A percentile compares a stretch with the other conserved stretches of the same genome.
phyloP scores from a whole-genome alignment of 163 green algal genomes.

The Picocystis sp. region DNA sequence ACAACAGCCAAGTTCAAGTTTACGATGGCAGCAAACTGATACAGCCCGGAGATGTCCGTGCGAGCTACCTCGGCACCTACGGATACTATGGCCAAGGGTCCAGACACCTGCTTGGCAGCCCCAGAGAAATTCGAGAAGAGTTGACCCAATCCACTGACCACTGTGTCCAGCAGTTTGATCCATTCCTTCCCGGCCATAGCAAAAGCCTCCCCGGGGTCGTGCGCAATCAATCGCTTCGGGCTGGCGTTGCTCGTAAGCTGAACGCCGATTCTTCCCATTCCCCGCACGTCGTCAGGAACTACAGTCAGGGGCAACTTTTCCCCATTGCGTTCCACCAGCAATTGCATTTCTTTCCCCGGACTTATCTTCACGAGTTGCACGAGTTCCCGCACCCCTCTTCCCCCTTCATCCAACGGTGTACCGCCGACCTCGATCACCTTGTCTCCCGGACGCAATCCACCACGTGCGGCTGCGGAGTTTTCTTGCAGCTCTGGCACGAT shows the following conservation, averaged over 20 bases:
- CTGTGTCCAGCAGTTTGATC: slow-evolving; percentile 5
- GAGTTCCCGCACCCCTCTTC: slow-evolving; percentile 36
- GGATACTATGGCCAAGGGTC: slow-evolving; percentile 66
- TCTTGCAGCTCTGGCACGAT: slow-evolving; percentile 35
- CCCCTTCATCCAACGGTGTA: slow-evolving; percentile 22
- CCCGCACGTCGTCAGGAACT: slow-evolving; percentile 7
- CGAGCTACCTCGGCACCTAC: slow-evolving; percentile 54
- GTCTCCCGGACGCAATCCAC: slow-evolving; percentile 62
- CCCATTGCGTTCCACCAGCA: background rate
- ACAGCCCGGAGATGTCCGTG: slow-evolving; percentile 38
- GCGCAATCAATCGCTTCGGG: slow-evolving; percentile 27
- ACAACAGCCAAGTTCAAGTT: slow-evolving; percentile 86
- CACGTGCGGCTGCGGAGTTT: slow-evolving; percentile 33
- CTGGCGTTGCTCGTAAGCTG: slow-evolving; percentile 36
- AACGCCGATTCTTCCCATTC: slow-evolving; percentile 52
- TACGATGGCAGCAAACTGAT: slow-evolving; percentile 73
- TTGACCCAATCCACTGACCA: slow-evolving; percentile 15
- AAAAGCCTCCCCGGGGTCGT: slow-evolving; percentile 15
- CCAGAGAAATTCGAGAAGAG: slow-evolving; percentile 16
- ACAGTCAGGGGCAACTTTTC: slow-evolving; percentile 7
- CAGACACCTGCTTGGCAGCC: slow-evolving; percentile 31
- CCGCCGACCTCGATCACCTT: slow-evolving; percentile 55
- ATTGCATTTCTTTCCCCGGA: slow-evolving; percentile 1
- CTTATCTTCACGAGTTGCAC: slow-evolving; percentile 47
- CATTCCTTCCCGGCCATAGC: slow-evolving; percentile 29